Conservation (phyloP, 768 basidiomycete species). For the Lactarius trivialis region DNA sequence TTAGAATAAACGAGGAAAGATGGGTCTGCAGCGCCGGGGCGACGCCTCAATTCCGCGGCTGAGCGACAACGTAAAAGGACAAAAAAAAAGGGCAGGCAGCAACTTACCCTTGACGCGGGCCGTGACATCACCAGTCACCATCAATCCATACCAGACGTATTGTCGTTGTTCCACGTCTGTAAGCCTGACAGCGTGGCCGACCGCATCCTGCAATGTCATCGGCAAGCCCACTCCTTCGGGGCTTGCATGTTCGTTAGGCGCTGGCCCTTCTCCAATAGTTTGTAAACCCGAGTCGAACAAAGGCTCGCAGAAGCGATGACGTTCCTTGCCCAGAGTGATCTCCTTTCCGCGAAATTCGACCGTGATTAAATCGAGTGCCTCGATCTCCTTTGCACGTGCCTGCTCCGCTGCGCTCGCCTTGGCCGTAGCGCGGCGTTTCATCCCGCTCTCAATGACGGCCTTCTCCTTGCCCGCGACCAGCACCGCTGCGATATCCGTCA, state of each 20-base stretch:
- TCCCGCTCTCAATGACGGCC: slow-evolving; percentile 78
- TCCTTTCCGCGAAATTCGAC: slow-evolving; percentile 65
- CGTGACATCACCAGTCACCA: slow-evolving; percentile 76
- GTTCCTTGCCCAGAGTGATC: slow-evolving; percentile 76
- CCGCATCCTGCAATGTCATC: slow-evolving; percentile 58
- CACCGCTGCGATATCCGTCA: slow-evolving; percentile 86
- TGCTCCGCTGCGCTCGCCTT: slow-evolving; percentile 74
- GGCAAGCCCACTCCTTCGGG: slow-evolving; percentile 25
- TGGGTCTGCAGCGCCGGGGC: slow-evolving; percentile 60
- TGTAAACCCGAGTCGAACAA: slow-evolving; percentile 70
- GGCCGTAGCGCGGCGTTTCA: slow-evolving; percentile 67
- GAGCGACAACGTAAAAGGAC: slow-evolving; percentile 1
- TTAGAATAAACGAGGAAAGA: slow-evolving; percentile 54
- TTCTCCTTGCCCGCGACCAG: slow-evolving; percentile 88
- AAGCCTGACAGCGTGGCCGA: slow-evolving; percentile 54
- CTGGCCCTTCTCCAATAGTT: slow-evolving; percentile 22
- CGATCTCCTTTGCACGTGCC: slow-evolving; percentile 75
- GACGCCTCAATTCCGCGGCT: slow-evolving; percentile 28
- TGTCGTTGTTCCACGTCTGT: slow-evolving; percentile 61
- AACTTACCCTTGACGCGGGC: slow-evolving; percentile 61
- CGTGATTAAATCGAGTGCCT: slow-evolving; percentile 75
- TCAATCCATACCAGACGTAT: slow-evolving; percentile 69
- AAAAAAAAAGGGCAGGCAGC: neutral
- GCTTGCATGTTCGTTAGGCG: slow-evolving; percentile 19
- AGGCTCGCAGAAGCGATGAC: slow-evolving; percentile 88